These are phyloP conservation scores for Eucalyptus curtisii DNA, from an alignment of 345 rosid species.

Conservation along the genomic window DNA sequence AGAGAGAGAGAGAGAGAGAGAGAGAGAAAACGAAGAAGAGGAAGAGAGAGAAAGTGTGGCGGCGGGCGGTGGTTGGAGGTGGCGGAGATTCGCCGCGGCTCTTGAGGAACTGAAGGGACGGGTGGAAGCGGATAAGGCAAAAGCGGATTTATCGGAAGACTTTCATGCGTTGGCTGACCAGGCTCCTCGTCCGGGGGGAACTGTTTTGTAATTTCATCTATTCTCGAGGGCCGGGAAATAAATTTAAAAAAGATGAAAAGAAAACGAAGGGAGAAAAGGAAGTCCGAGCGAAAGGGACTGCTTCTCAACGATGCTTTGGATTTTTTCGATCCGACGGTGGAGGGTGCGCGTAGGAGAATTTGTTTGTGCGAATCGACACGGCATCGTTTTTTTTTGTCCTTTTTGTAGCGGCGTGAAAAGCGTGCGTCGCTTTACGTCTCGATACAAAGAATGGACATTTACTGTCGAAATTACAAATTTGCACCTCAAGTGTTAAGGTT, in stretches of 20 bases:
- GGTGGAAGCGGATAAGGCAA: background rate
- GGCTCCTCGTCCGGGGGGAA: background rate
- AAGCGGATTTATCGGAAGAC: background rate
- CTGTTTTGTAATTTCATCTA: background rate
- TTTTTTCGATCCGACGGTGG: background rate
- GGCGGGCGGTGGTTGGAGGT: background rate
- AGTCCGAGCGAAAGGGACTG: background rate
- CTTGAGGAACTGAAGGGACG: background rate
- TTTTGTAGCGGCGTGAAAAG: background rate
- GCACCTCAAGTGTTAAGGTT: background rate
- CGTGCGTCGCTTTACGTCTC: background rate
- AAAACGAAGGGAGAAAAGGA: background rate
- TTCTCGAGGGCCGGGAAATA: background rate
- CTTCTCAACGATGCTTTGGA: background rate
- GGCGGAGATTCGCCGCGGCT: background rate
- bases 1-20: no score
- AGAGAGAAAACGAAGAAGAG: background rate
- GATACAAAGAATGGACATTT: background rate
- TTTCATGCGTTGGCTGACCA: background rate
- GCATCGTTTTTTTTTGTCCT: background rate
- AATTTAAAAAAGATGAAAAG: no score
- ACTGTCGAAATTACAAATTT: background rate
- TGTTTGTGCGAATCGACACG: background rate
- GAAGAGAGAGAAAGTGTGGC: background rate
- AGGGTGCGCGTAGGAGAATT: background rate